Conservation (phyloP, 1,284 basidiomycete species). For the Papiliotrema laurentii region DNA sequence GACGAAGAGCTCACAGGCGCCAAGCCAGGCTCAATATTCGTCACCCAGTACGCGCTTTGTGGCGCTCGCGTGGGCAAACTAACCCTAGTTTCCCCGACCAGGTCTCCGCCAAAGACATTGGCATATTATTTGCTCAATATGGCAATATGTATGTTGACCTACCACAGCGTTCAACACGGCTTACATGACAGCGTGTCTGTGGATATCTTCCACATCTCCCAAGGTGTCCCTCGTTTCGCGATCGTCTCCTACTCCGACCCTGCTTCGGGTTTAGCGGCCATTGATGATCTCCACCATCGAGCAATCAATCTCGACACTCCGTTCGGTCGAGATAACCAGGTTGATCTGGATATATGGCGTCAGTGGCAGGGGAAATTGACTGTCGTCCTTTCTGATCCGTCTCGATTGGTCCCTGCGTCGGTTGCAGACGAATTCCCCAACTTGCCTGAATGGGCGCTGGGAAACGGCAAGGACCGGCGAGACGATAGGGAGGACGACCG, state of each 20-base stretch:
- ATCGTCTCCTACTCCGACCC: slow-evolving; percentile 38
- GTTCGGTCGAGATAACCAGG: slow-evolving; percentile 28
- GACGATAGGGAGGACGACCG: slow-evolving; percentile 4
- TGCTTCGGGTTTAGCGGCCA: slow-evolving; percentile 21
- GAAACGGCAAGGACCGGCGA: slow-evolving; percentile 1
- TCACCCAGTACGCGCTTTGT: slow-evolving; percentile 32
- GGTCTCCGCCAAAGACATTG: slow-evolving; percentile 42
- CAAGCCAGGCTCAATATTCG: slow-evolving; percentile 33
- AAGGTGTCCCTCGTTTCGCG: slow-evolving; percentile 39
- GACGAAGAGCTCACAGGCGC: slow-evolving; percentile 17
- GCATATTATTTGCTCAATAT: slow-evolving; percentile 45
- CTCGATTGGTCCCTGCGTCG: slow-evolving; percentile 32
- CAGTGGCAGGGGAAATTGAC: slow-evolving; percentile 32
- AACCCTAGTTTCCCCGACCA: slow-evolving; percentile 37
- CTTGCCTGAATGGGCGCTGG: slow-evolving; percentile 36
- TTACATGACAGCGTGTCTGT: slow-evolving; percentile 39
- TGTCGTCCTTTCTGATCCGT: slow-evolving; percentile 34
- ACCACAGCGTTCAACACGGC: not conserved
- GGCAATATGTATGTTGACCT: slow-evolving; percentile 39
- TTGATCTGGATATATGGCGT: slow-evolving; percentile 38
- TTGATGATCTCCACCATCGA: slow-evolving; percentile 29
- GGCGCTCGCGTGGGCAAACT: not conserved
- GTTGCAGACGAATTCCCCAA: slow-evolving; percentile 32
- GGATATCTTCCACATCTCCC: slow-evolving; percentile 45
- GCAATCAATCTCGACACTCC: slow-evolving; percentile 28